Evolutionary conservation across 768 basidiomycete species (phyloP), one percentile per base, ranked within the genome.

Genomic region (Symmetrospora coprosmae): DNA sequence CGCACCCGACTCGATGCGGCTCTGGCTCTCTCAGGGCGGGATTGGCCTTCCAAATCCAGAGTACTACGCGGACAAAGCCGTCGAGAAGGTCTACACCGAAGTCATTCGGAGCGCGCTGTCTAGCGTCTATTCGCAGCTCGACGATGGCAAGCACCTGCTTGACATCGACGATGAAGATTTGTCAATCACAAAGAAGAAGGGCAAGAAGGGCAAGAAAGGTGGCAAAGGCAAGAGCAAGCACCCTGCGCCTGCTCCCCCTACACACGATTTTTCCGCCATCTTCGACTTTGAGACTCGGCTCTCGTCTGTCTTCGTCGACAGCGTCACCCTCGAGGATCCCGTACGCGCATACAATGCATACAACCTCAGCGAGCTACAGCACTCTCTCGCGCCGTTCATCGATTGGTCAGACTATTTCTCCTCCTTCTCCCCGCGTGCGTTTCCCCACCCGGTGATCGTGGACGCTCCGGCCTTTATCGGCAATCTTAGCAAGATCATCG

Each of bases 291-390:
- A 99, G 73, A 77, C 78, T 46, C 75, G 79, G 67, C 73, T 99
- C 25, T 87, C 87, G 0, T 74, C 81, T 41, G 84, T 85, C 1
- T 86, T 82, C 62, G 78, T 89, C 34, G 89, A 92, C 66, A 76
- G 82, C 31, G 74, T 85, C 43, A 77, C 79, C 62, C 81, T 75
- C 27, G 70, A 83, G 71, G 84, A 96, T 70, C 91, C 91, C 1
- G 76, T 87, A 45, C 82, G 77, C 43, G 85, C 87, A 0, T 96
- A 99, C 73, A 97, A 97, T 70, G 89, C 88, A 5, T 77, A 79
- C 39, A 75, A 79, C 2, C 75, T 89, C 55, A 76, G 78, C 16
- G 82, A 84, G 37, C 78, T 97, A 60, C 39, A 61, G 23, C 1
- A 82, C 81, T 28, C 75, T 76, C 17, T 74, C 79, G 1, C 74